Evolutionary conservation across 2,329 filamentous ascomycete genomes (phyloP).

Genomic region (Trichoderma brevicompactum): DNA sequence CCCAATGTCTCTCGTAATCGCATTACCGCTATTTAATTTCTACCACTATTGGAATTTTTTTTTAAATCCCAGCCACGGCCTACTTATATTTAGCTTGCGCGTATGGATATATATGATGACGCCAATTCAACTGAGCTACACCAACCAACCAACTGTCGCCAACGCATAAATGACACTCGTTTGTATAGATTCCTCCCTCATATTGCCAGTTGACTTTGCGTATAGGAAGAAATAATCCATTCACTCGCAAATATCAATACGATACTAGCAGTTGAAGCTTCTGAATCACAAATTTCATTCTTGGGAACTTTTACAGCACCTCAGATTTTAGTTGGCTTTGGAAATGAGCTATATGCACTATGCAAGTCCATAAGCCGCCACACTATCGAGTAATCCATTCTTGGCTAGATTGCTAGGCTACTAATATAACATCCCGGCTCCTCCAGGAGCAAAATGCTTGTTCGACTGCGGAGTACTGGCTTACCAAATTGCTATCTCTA

Average conservation of each 20-base stretch:
- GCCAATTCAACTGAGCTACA: neutral
- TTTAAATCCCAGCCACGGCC: too few relatives aligned
- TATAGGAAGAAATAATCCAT: neutral
- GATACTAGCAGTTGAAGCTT: too few relatives aligned
- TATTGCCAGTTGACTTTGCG: neutral
- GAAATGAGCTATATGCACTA: neutral
- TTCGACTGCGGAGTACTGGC: neutral
- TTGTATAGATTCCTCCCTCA: neutral
- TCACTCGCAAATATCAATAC: neutral
- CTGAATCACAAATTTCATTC: neutral
- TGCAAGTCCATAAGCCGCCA: slow-evolving; percentile 16
- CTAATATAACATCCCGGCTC: neutral
- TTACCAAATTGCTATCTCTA: neutral
- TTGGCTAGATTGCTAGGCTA: neutral
- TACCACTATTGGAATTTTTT: neutral
- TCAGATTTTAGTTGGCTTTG: slow-evolving; percentile 4
- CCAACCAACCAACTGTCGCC: neutral
- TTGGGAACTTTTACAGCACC: neutral
- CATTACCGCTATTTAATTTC: too few relatives aligned
- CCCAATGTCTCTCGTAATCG: too few relatives aligned
- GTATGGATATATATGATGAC: neutral
- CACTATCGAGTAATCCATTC: neutral
- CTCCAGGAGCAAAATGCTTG: neutral
- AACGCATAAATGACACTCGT: neutral
- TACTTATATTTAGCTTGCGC: too few relatives aligned